These are phyloP conservation scores for Rhizopogon roseolus DNA, from an alignment of 768 basidiomycete species.

Conservation along the genomic window DNA sequence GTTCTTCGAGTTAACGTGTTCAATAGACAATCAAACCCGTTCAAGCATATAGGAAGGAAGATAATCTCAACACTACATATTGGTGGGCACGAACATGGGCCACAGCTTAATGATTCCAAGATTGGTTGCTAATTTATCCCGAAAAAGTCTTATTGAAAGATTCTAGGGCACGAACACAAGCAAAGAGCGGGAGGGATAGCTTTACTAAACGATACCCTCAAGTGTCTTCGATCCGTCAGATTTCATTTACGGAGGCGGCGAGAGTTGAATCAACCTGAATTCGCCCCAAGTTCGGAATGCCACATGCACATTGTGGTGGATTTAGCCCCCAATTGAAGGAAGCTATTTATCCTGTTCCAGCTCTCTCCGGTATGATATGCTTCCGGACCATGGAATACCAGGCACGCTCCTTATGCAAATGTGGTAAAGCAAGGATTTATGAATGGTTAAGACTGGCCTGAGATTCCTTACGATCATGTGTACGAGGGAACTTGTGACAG, in stretches of 20 bases:
- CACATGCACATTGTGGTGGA: background rate
- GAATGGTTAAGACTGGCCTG: no score
- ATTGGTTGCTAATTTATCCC: slow-evolving; percentile 25
- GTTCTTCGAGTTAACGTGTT: slow-evolving; percentile 9
- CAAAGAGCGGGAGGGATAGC: slow-evolving; percentile 8
- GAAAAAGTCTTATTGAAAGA: slow-evolving; percentile 26
- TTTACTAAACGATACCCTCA: slow-evolving; percentile 24
- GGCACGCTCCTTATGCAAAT: background rate
- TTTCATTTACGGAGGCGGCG: background rate
- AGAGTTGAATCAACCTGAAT: background rate
- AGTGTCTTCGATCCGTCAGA: slow-evolving; percentile 7
- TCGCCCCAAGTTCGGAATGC: background rate
- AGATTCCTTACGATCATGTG: background rate
- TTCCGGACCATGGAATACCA: background rate
- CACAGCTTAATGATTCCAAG: slow-evolving; percentile 12
- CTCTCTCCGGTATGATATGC: background rate
- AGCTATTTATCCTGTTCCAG: background rate
- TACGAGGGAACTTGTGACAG: background rate
- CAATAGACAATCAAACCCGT: slow-evolving; percentile 9
- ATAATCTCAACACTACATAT: slow-evolving; percentile 1
- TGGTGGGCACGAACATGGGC: slow-evolving; percentile 3
- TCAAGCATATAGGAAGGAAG: slow-evolving; percentile 5
- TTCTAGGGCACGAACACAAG: slow-evolving; percentile 18
- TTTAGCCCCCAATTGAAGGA: background rate
- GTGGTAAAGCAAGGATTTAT: background rate